phyloP scores from a whole-genome alignment of 2,329 filamentous ascomycete genomes.

The Aspergillus intermedius region DNA sequence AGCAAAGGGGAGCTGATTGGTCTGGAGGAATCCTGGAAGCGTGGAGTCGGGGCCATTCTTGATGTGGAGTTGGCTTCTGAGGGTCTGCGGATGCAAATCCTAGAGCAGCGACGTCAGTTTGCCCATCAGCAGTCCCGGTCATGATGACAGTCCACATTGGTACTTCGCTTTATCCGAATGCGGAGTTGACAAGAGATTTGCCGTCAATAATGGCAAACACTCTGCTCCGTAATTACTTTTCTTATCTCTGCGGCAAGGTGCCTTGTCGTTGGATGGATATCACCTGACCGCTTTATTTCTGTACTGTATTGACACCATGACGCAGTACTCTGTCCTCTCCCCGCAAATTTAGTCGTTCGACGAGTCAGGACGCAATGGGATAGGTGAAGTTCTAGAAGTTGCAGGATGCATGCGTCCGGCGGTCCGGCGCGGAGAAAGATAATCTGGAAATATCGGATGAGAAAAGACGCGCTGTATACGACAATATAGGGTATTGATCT shows the following conservation, averaged over 20 bases:
- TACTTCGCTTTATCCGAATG: background rate
- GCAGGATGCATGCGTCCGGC: background rate
- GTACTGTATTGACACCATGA: background rate
- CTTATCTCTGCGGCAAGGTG: background rate
- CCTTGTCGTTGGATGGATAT: background rate
- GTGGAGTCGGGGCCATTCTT: slow-evolving; percentile 68
- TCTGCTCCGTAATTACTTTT: no score
- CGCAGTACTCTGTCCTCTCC: background rate
- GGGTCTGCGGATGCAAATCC: slow-evolving; percentile 58
- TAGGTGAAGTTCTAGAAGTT: background rate
- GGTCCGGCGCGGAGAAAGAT: background rate
- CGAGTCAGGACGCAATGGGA: background rate
- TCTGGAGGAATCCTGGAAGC: slow-evolving; percentile 72
- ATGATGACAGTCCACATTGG: background rate
- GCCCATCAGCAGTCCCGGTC: slow-evolving; percentile 24
- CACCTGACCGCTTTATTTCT: background rate
- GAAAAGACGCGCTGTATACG: no score
- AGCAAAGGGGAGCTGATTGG: slow-evolving; percentile 65
- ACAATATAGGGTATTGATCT: no score
- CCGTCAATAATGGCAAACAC: no score
- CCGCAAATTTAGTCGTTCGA: background rate
- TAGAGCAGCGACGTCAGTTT: slow-evolving; percentile 51
- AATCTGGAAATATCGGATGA: background rate
- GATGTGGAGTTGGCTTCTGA: slow-evolving; percentile 85
- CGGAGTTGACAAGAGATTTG: background rate